Evolutionary conservation across 768 basidiomycete genomes (phyloP).

Genomic region (Mycena polygramma): DNA sequence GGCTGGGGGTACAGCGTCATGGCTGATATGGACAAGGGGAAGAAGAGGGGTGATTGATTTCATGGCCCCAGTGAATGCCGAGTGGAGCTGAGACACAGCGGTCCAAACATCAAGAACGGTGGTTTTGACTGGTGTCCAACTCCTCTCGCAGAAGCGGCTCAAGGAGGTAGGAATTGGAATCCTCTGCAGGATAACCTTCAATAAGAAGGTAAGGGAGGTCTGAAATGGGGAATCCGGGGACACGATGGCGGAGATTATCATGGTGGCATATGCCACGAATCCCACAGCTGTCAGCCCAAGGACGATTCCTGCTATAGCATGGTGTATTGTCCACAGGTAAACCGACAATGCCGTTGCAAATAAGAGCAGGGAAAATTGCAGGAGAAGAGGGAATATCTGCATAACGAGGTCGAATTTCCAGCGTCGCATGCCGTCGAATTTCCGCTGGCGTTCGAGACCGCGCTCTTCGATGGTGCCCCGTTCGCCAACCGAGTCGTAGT

Average conservation of each 20-base stretch:
- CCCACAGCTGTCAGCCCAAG: background rate
- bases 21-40: background rate
- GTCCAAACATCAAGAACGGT: too few relatives aligned
- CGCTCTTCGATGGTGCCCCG: conserved; percentile 6
- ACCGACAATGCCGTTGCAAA: background rate
- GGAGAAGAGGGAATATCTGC: conserved; percentile 4
- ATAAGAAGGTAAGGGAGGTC: background rate
- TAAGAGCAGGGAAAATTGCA: conserved; percentile 4
- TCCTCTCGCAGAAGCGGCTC: background rate
- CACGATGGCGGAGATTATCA: background rate
- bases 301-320: background rate
- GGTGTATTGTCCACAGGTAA: background rate
- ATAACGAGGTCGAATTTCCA: conserved; percentile 10
- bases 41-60: background rate
- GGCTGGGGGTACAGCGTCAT: background rate
- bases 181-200: background rate
- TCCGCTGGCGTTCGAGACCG: conserved; percentile 3
- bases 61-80: too few relatives aligned
- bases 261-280: background rate
- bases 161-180: background rate
- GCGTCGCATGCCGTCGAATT: background rate
- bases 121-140: too few relatives aligned
- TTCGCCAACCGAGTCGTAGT: conserved; percentile 5
- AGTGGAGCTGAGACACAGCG: too few relatives aligned
- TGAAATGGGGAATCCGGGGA: conserved; percentile 13